phyloP scores from a whole-genome alignment of 1,139 yeast genomes.

The Casaregolazyma suthepensis region DNA sequence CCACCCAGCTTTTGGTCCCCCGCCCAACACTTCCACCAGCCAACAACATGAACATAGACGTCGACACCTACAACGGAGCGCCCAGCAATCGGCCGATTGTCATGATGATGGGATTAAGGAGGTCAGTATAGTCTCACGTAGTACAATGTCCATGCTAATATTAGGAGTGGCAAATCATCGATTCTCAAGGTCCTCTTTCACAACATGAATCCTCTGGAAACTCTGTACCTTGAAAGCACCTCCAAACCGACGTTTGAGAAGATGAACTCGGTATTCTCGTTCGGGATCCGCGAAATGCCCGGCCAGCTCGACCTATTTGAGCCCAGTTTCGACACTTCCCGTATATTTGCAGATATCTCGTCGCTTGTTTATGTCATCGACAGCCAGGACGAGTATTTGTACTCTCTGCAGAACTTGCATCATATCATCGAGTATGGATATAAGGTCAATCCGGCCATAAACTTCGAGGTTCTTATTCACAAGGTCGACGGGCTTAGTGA shows the following conservation, averaged over 20 bases:
- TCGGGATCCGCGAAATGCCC: conserved; percentile 93
- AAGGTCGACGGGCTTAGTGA: conserved; percentile 93
- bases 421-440: conserved; percentile 86
- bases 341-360: conserved; percentile 77
- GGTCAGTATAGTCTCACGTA: conserved; percentile 29
- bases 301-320: conserved; percentile 90
- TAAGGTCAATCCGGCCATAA: conserved; percentile 76
- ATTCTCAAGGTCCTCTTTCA: conserved; percentile 86
- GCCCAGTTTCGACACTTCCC: conserved; percentile 65
- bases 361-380: conserved; percentile 93
- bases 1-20: neutral
- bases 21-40: neutral
- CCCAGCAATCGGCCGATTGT: conserved; percentile 25
- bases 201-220: conserved; percentile 93
- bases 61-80: neutral
- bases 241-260: conserved; percentile 64
- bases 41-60: neutral
- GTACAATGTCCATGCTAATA: neutral
- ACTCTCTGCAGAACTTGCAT: conserved; percentile 82
- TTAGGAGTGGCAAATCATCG: conserved; percentile 17
- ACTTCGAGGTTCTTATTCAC: conserved; percentile 88
- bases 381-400: conserved; percentile 82
- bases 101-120: conserved; percentile 78
- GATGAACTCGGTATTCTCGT: conserved; percentile 25
- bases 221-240: conserved; percentile 83